A percentile compares a stretch with the other conserved stretches of the same genome.
phyloP scores from a whole-genome alignment of 2,329 filamentous ascomycete genomes.

The Alternaria brassicicola region DNA sequence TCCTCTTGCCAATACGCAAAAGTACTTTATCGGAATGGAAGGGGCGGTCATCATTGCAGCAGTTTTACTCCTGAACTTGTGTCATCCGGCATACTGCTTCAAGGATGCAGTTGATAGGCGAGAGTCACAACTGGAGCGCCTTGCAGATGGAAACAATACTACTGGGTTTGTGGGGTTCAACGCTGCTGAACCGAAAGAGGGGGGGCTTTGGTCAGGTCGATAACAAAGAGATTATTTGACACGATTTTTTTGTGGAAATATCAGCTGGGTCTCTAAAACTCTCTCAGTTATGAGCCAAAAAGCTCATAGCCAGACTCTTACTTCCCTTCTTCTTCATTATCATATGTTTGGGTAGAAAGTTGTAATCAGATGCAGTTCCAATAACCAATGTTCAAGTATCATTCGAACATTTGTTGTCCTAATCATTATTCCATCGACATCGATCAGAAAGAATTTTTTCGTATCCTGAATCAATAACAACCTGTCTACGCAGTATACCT shows the following conservation, averaged over 20 bases:
- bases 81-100: slow-evolving; percentile 49
- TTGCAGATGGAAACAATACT: slow-evolving; percentile 15
- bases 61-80: slow-evolving; percentile 44
- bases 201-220: background rate
- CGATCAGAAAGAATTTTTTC: fast-evolving
- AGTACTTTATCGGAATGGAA: slow-evolving; percentile 49
- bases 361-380: background rate
- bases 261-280: background rate
- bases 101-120: slow-evolving; percentile 32
- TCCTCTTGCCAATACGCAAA: slow-evolving; percentile 57
- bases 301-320: background rate
- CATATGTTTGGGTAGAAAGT: background rate
- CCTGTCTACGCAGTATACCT: background rate
- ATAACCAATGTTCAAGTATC: background rate
- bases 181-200: background rate
- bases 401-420: background rate
- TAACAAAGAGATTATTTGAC: background rate
- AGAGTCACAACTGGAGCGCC: background rate
- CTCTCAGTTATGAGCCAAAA: too few relatives aligned
- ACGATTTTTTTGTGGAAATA: background rate
- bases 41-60: slow-evolving; percentile 43
- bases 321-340: background rate
- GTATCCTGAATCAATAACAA: background rate
- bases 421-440: background rate
- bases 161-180: slow-evolving; percentile 5